Evolutionary conservation across 306 rosid species (phyloP).

Genomic region (Mimosa bimucronata): DNA sequence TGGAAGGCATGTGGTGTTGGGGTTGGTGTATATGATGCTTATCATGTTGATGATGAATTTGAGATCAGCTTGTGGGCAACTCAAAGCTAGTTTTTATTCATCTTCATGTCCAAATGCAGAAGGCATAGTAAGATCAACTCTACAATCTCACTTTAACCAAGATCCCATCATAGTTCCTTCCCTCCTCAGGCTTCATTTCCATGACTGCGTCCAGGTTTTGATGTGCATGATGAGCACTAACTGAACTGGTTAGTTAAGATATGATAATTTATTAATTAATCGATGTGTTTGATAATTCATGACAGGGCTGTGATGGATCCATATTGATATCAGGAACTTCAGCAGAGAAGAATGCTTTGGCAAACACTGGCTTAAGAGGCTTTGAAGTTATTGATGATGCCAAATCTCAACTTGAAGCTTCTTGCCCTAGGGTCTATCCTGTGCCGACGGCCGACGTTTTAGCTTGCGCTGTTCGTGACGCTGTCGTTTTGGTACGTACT

Average conservation of each 20-base stretch:
- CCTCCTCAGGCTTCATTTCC: conserved; percentile 74
- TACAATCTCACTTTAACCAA: conserved; percentile 54
- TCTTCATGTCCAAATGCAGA: conserved; percentile 71
- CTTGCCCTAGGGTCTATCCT: too few relatives aligned
- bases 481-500: conserved; percentile 55
- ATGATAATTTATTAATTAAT: neutral
- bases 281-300: too few relatives aligned
- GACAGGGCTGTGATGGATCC: conserved; percentile 70
- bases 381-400: too few relatives aligned
- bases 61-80: conserved; percentile 48
- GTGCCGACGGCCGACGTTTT: too few relatives aligned
- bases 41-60: too few relatives aligned
- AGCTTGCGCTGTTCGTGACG: conserved; percentile 73
- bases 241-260: neutral
- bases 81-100: conserved; percentile 64
- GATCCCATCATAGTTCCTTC: conserved; percentile 65
- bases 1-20: too few relatives aligned
- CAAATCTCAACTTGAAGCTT: too few relatives aligned
- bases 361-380: too few relatives aligned
- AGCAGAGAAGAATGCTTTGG: conserved; percentile 50
- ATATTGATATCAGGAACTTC: conserved; percentile 47
- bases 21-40: too few relatives aligned
- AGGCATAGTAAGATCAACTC: conserved; percentile 60
- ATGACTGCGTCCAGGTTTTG: conserved; percentile 59
- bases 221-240: too few relatives aligned